phyloP scores from a whole-genome alignment of 176 grass and related monocot genomes.

The Triticum timopheevii region DNA sequence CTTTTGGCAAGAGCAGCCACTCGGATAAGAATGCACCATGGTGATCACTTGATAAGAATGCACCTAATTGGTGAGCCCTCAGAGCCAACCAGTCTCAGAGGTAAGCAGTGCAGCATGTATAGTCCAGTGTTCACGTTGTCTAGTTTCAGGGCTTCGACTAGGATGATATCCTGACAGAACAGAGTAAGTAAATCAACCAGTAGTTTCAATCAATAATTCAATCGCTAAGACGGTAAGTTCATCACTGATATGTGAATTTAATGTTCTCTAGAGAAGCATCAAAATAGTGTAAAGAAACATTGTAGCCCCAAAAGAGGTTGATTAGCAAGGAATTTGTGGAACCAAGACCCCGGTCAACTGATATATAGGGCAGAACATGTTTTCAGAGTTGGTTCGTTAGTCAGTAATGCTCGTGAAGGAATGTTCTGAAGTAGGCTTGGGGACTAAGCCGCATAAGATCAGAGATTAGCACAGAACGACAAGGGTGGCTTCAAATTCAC shows the following conservation, averaged over 20 bases:
- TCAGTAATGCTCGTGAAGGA: not conserved
- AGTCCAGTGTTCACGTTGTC: conserved; percentile 56
- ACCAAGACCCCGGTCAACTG: not conserved
- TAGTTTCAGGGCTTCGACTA: conserved; percentile 76
- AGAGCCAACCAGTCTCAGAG: conserved; percentile 51
- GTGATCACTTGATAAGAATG: conserved; percentile 69
- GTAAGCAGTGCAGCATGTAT: conserved; percentile 80
- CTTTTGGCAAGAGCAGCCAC: not conserved
- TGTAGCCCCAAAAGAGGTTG: not conserved
- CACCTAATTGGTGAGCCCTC: conserved; percentile 79
- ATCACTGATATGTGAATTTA: conserved; percentile 6
- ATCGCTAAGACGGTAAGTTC: not conserved
- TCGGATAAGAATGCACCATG: conserved; percentile 62
- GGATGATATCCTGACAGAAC: conserved; percentile 63
- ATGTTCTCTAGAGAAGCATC: not conserved
- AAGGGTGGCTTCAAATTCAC: not conserved
- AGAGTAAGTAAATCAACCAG: not conserved
- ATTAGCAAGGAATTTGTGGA: not conserved
- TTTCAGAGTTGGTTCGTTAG: conserved; percentile 2
- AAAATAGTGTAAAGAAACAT: not conserved
- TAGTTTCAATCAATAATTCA: not conserved
- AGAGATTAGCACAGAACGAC: not conserved
- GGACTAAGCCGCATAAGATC: not conserved
- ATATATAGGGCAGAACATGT: not conserved
- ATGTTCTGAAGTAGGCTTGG: not conserved